Conservation (phyloP, 2,329 filamentous ascomycete species). For the Botryotinia globosa region DNA sequence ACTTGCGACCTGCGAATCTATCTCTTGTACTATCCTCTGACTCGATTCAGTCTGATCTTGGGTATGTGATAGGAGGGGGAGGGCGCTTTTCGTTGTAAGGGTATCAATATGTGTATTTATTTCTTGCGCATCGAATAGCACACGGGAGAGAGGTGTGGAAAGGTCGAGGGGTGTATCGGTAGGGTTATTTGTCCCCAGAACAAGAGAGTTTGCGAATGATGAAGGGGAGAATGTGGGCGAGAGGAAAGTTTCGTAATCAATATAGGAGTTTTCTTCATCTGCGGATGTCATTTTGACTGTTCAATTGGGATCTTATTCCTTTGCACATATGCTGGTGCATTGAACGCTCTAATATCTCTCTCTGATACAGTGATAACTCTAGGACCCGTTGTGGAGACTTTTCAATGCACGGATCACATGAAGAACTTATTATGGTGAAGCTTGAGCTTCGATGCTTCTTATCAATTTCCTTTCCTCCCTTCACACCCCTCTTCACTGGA, state of each 20-base stretch:
- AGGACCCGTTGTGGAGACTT: background rate
- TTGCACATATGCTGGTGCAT: constrained; percentile 1
- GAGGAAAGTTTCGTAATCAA: constrained; percentile 92
- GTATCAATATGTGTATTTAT: constrained; percentile 93
- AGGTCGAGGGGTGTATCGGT: constrained; percentile 89
- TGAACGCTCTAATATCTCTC: background rate
- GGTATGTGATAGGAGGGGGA: constrained; percentile 78
- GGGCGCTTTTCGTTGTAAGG: constrained; percentile 78
- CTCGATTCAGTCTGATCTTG: constrained; percentile 70
- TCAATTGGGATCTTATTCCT: background rate
- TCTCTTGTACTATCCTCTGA: constrained; percentile 66
- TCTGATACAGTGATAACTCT: background rate
- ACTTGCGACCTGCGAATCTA: constrained; percentile 75
- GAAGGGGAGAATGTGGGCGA: constrained; percentile 77
- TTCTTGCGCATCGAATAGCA: constrained; percentile 95
- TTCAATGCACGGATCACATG: constrained; percentile 2
- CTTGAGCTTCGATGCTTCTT: background rate
- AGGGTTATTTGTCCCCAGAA: constrained; percentile 87
- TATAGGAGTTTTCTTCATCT: constrained; percentile 73
- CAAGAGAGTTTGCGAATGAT: constrained; percentile 82
- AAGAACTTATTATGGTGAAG: background rate
- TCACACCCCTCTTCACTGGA: background rate
- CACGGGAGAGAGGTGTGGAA: constrained; percentile 86
- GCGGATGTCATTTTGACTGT: constrained; percentile 30
- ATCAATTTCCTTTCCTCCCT: background rate